A percentile compares a stretch with the other conserved stretches of the same genome.
Conservation (phyloP, 345 rosid species). For the Passiflora organensis region DNA sequence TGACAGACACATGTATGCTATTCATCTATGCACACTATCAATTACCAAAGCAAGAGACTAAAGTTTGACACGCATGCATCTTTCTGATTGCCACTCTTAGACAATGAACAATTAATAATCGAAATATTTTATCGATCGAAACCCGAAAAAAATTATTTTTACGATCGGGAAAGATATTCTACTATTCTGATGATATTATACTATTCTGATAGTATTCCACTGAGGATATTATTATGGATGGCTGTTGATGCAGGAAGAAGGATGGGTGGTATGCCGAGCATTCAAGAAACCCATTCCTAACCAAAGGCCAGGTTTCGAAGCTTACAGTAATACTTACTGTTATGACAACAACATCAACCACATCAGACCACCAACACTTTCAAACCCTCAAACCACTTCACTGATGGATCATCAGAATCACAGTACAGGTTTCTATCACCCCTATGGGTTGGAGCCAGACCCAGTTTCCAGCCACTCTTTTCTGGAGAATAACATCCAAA, state of each 20-base stretch:
- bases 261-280: constrained; percentile 97
- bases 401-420: constrained; percentile 12
- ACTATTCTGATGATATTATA: no score
- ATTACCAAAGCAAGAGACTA: no score
- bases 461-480: constrained; percentile 18
- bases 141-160: no score
- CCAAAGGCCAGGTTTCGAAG: constrained; percentile 67
- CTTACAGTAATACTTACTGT: constrained; percentile 50
- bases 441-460: constrained; percentile 19
- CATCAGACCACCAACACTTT: constrained; percentile 13
- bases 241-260: constrained; percentile 81
- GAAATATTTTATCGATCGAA: no score
- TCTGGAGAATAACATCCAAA: constrained; percentile 30
- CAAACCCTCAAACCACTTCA: no score
- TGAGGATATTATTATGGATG: no score
- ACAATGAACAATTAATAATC: no score
- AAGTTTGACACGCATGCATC: no score
- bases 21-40: no score
- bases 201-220: no score
- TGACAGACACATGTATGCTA: background rate
- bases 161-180: no score
- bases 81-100: no score
- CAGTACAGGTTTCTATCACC: constrained; percentile 16
- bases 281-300: constrained; percentile 77
- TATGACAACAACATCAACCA: constrained; percentile 26